phyloP scores from a whole-genome alignment of 2,329 filamentous ascomycete genomes.

The Cercospora sesami region DNA sequence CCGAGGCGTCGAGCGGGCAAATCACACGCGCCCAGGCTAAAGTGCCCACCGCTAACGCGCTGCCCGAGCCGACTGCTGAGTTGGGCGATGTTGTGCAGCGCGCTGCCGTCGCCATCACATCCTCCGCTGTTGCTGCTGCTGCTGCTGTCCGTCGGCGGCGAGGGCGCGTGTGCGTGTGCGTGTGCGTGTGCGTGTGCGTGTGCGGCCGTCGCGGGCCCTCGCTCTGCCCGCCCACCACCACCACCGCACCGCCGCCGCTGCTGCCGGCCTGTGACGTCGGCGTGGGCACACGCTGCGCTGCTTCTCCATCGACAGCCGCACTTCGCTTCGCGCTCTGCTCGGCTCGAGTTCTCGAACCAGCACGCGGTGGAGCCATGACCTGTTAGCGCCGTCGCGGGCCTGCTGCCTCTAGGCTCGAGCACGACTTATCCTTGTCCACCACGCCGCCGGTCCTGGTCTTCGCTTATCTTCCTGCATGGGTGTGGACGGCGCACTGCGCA shows the following conservation, averaged over 20 bases:
- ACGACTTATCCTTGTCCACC: neutral
- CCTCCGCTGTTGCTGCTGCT: neutral
- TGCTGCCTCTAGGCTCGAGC: neutral
- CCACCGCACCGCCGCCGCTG: neutral
- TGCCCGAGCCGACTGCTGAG: conserved; percentile 10
- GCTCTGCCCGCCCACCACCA: neutral
- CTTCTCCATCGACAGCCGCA: neutral
- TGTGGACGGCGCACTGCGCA: neutral
- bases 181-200: neutral
- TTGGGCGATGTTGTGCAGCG: neutral
- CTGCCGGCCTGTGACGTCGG: neutral
- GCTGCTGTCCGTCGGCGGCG: neutral
- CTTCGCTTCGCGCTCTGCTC: conserved; percentile 15
- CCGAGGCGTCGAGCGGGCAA: conserved; percentile 15
- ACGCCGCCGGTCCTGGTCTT: conserved; percentile 5
- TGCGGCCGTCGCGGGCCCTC: neutral
- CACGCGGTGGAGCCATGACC: conserved; percentile 5
- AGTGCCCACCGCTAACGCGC: conserved; percentile 8
- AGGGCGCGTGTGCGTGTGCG: neutral
- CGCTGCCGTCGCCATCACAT: neutral
- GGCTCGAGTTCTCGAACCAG: conserved; percentile 12
- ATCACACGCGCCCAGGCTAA: conserved; percentile 9
- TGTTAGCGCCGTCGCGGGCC: neutral
- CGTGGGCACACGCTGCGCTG: neutral
- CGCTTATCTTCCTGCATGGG: conserved; percentile 14